Percentiles rank a stretch among this genome's conserved stretches.
Evolutionary conservation across 805 yeast species (phyloP).

Genomic region (Isabelozyma gotoi): DNA sequence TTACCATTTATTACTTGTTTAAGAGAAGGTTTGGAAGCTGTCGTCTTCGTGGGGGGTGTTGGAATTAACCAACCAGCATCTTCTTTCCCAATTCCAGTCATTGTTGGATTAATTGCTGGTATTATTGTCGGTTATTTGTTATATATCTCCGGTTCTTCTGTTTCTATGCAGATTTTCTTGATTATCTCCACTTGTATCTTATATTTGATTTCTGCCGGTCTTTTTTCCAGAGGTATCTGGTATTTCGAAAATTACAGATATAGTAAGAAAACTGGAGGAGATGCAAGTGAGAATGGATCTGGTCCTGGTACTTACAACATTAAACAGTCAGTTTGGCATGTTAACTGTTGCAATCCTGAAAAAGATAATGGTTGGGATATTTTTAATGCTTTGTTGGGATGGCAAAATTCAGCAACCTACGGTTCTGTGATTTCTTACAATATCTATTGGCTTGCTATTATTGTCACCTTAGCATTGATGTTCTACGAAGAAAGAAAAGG

Average conservation of each 20-base stretch:
- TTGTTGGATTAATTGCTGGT: constrained; percentile 84
- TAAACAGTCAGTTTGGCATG: constrained; percentile 83
- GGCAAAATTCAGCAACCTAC: constrained; percentile 96
- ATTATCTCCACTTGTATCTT: constrained; percentile 84
- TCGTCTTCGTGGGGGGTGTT: constrained; percentile 47
- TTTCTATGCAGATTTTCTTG: constrained; percentile 86
- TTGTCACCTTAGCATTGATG: constrained; percentile 57
- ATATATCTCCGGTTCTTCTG: constrained; percentile 77
- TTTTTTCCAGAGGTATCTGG: constrained; percentile 94
- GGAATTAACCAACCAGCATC: constrained; percentile 34
- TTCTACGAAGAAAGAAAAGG: constrained; percentile 82
- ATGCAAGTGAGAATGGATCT: constrained; percentile 86
- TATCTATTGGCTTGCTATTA: constrained; percentile 78
- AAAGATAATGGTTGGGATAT: constrained; percentile 95
- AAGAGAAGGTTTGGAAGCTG: constrained; percentile 83
- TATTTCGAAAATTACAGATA: constrained; percentile 71
- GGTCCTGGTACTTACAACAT: constrained; percentile 96
- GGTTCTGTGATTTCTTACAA: constrained; percentile 91
- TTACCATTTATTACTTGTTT: constrained; percentile 88
- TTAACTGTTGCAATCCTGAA: constrained; percentile 95
- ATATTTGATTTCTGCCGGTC: constrained; percentile 87
- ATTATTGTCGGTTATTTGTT: constrained; percentile 63
- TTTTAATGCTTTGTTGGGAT: constrained; percentile 89
- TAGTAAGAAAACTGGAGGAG: constrained; percentile 79
- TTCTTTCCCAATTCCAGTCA: constrained; percentile 92